Base-by-base conservation (phyloP, 2,329 filamentous ascomycete species). In the Alternaria incomplexa region DNA sequence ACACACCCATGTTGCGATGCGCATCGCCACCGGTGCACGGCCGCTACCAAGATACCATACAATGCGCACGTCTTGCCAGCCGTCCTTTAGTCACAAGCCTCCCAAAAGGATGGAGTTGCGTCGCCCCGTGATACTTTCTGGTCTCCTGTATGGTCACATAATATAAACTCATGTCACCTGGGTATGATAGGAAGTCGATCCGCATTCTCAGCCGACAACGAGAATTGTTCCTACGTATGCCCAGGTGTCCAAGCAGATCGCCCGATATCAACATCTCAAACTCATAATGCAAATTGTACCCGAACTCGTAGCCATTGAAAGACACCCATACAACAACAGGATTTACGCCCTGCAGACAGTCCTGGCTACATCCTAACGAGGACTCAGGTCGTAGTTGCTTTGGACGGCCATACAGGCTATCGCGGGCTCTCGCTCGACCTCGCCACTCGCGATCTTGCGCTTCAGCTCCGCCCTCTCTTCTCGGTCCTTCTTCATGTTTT, bases 341-440 rank as follows among this genome's bases (percentile, higher is more conserved):
- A 36, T 36, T 15, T 22, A 45, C 17, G 12, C n/a, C 43, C 20
- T 3, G 17, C 11, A 20, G 20, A 8, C 22, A 47, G 26, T 43
- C 40, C 12, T 17, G 20, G 22, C n/a, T 40, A 77, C 81, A 5
- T 13, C 15, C 44, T 70, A 61, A 28, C 44, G 51, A 28, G 46
- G 58, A 15, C 46, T 23, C 32, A 61, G 52, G 30, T 53, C 40
- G 46, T 53, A 54, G 32, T 62, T 40, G 15, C 54, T 62, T 50
- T 57, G 32, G 22, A 54, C 15, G 32, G 32, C 32, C 32, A 36
- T 36, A n/a, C 32, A 36, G 32, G 32, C 32, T 36, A 36, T 36
- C 32, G 32, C 8, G 3, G 32, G 32, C 1, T 36, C 32, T 2
- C 1, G 15, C 8, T 36, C 15, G 8, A 36, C 1, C 15, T 58